Conservation (phyloP, 768 basidiomycete genomes). For the Hypholoma fasciculare region DNA sequence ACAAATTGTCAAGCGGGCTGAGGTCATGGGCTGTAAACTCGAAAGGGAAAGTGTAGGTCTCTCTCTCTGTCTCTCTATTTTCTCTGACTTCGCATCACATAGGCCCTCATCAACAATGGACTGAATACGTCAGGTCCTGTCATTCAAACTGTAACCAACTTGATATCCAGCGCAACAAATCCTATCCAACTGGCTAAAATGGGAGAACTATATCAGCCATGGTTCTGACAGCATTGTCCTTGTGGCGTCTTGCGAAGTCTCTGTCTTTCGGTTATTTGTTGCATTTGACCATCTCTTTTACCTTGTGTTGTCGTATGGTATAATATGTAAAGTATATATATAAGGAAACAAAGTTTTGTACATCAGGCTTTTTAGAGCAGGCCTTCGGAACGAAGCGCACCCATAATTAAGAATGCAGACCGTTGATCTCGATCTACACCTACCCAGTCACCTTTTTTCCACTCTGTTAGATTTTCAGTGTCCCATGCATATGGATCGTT, state of each 20-base stretch:
- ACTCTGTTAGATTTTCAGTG: conserved; percentile 49
- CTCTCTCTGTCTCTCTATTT: not conserved
- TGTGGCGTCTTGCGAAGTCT: no score
- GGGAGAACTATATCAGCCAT: conserved; percentile 83
- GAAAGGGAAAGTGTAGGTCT: conserved; percentile 76
- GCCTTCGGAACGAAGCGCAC: conserved; percentile 72
- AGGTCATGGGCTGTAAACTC: conserved; percentile 81
- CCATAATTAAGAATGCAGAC: conserved; percentile 79
- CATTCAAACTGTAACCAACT: conserved; percentile 78
- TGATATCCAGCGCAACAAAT: conserved; percentile 86
- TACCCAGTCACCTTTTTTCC: conserved; percentile 67
- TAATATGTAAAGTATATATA: not conserved
- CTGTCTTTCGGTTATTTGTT: not conserved
- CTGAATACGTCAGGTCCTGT: conserved; percentile 50
- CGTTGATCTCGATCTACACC: conserved; percentile 79
- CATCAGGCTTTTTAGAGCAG: conserved; percentile 38
- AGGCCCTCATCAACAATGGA: conserved; percentile 38
- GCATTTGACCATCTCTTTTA: conserved; percentile 3
- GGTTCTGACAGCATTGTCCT: conserved; percentile 54
- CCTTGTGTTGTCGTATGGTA: not conserved
- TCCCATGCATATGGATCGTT: conserved; percentile 67
- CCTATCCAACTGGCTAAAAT: conserved; percentile 83
- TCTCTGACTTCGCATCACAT: not conserved
- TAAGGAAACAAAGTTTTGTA: not conserved
- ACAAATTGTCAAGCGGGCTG: conserved; percentile 75